Evolutionary conservation across 2,329 filamentous ascomycete genomes (phyloP).

Genomic region (Chaetothyriales sp.): DNA sequence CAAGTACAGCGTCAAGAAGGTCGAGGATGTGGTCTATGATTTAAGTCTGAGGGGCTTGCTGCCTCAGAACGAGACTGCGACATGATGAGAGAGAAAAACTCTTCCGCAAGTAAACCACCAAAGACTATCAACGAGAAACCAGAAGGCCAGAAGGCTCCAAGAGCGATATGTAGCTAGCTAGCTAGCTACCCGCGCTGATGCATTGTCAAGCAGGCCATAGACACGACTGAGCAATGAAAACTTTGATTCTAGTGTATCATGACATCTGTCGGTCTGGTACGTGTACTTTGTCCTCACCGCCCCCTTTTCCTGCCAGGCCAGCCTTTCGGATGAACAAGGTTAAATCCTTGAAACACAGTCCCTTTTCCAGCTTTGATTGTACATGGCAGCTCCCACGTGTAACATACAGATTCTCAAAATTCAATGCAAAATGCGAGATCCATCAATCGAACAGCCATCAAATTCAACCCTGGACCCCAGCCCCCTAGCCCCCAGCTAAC

Average conservation of each 20-base stretch:
- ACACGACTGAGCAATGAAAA: not conserved
- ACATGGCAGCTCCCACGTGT: not conserved
- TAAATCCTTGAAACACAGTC: not conserved
- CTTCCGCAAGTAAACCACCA: not conserved
- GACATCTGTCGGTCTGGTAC: too few species aligned
- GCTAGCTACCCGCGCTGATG: not conserved
- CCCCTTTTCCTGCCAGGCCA: too few species aligned
- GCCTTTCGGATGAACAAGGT: not conserved
- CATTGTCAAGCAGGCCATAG: not conserved
- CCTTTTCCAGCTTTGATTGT: not conserved
- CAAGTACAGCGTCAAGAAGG: conserved; percentile 96
- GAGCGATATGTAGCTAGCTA: too few species aligned
- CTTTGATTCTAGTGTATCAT: not conserved
- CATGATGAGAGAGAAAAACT: not conserved
- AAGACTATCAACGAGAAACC: not conserved
- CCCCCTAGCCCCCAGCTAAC: not conserved
- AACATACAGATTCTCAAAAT: not conserved
- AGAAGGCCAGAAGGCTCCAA: too few species aligned
- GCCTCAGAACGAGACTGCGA: conserved; percentile 28
- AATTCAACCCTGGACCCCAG: not conserved
- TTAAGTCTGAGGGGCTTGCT: conserved; percentile 73
- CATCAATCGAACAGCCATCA: not conserved
- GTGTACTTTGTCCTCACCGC: too few species aligned
- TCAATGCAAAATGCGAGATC: not conserved
- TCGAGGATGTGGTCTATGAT: conserved; percentile 96